Base-by-base conservation (phyloP, 2,329 filamentous ascomycete genomes). In the Cladophialophora yegresii region DNA sequence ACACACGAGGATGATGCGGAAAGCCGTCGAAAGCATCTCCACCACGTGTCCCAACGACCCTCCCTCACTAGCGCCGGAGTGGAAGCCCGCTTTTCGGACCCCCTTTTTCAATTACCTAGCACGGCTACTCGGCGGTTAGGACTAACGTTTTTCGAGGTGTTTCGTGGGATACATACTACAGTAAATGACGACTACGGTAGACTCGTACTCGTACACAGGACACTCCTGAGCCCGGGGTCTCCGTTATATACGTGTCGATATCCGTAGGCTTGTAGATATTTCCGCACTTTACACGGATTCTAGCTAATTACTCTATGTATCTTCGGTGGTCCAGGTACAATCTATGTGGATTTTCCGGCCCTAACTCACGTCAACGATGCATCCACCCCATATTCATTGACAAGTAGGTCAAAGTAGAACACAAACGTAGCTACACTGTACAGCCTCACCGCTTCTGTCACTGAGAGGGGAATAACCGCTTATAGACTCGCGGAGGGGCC, bases 31-130 rank as follows among this genome's bases (percentile, higher is more conserved):
- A 49, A 49, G 2, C n/a, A 23, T 49, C 16, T 55, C 20, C 22
- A 55, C 20, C 33, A 43, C 45, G 20, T 26, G 22, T 23, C 23
- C 47, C 20, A 22, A 28, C 4, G 47, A 22, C 47, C 8, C 20
- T 49, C 23, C 12, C 10, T 20, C 47, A 28, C 47, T 58, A 58
- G 55, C 55, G 55, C 55, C 55, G 55, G 55, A 58, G 55, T 58
- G 16, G 22, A 58, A 23, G 23, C n/a, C 23, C 36, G 23, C 45
- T 20, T n/a, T n/a, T 49, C 55, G 55, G 55, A 58, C 16, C 55
- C 55, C 55, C 55, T 49, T 58, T 58, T 47, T 33, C 40, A 43
- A 43, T 43, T 43, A 43, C 36, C 36, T 43, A 43, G n/a, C 36
- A 43, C 13, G 16, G 13, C 7, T 43, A 43, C 16, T 43, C 6